Percentiles rank a stretch among this genome's conserved stretches.
Evolutionary conservation across 1,284 basidiomycete species (phyloP).

Genomic region (Austroboletus rostrupii): DNA sequence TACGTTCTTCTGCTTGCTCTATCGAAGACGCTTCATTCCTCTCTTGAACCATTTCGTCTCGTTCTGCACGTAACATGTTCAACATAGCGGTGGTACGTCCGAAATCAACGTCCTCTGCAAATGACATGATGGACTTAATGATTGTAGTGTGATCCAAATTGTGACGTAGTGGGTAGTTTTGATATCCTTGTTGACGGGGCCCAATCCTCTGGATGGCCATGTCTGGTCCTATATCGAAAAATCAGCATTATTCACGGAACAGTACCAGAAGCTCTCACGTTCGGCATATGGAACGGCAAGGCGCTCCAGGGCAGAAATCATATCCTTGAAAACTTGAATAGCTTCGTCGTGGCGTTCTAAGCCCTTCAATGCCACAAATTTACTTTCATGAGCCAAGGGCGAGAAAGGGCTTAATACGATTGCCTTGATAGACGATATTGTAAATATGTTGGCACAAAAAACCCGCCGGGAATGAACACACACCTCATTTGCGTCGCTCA

Average conservation of each 20-base stretch:
- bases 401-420: background rate
- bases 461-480: background rate
- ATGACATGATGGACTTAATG: background rate
- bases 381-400: background rate
- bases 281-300: background rate
- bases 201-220: background rate
- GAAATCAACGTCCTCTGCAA: background rate
- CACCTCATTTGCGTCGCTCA: conserved; percentile 1
- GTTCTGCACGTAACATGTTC: background rate
- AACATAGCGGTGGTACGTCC: background rate
- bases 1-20: too few species aligned
- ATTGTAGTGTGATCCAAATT: background rate
- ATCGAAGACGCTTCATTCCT: background rate
- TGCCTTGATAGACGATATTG: background rate
- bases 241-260: background rate
- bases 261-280: background rate
- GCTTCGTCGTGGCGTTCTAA: background rate
- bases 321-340: background rate
- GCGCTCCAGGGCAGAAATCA: background rate
- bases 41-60: background rate
- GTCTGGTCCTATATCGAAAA: background rate
- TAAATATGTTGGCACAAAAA: background rate
- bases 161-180: background rate
- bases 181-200: background rate
- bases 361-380: background rate